Evolutionary conservation across 164 flowering plant genomes (phyloP), one percentile per base, ranked within the genome.

Genomic region (Taxillus chinensis): DNA sequence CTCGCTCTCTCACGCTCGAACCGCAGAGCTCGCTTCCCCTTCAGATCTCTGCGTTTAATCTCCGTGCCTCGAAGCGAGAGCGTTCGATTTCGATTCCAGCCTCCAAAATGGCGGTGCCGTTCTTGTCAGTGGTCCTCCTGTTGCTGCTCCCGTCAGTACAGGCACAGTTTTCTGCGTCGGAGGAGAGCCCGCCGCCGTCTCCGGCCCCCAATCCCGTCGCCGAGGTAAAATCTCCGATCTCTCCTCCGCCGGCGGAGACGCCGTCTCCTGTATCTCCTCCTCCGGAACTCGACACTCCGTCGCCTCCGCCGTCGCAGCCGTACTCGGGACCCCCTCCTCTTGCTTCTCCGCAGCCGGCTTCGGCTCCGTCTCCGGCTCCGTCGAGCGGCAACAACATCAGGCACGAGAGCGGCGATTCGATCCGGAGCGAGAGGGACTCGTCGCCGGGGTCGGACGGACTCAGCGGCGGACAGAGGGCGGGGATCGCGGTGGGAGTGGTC

Each of bases 401-500:
- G 11, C 57, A 54, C 57, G 57, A n/a, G 11, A 52, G 7, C 5
- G 15, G 27, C 55, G 55, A 15, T 15, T 4, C 37, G 57, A 54
- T 7, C 39, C 39, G 57, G 11, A 8, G 37, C 5, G 57, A 11
- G 4, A 5, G 9, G 57, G 37, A 3, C 27, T 27, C 27, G 16
- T 67, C 14, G 5, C 43, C 63, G 14, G 45, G 63, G 10, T 67
- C 73, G 1, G 55, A 67, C 3, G 77, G 78, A 51, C 14, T 72
- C 65, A 78, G 48, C 43, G 76, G 69, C 8, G 73, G 75, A 17
- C 69, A 70, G 73, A 75, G 73, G 68, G 77, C 73, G 27, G 81
- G 81, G 27, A 68, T 71, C 15, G 76, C 64, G 0, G 4, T 73
- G 5, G 81, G 81, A 50, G 77, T 75, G 10, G 57, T 78, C 8